Evolutionary conservation across 2,329 filamentous ascomycete genomes (phyloP), one percentile per base, ranked within the genome.

Genomic region (Trichoderma polysporum): DNA sequence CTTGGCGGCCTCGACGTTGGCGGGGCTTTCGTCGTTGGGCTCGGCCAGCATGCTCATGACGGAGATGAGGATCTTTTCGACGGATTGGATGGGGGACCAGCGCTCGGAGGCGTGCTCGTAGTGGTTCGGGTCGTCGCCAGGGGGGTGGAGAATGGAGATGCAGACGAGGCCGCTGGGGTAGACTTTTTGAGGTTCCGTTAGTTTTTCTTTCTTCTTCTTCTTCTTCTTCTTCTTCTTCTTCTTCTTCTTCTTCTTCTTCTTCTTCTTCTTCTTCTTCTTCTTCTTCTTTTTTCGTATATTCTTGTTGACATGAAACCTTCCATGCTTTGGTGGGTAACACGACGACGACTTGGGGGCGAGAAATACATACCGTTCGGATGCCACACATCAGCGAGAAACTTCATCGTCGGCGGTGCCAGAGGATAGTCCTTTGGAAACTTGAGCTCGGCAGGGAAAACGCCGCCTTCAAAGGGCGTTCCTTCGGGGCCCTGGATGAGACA

Each of bases 1-100:
- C 82, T 95, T 93, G 67, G 94, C 94, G 0, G 94, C 94, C 81
- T 98, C 94, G 49, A 98, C 91, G 76, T 98, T 98, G 67, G 94
- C 94, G 0, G 94, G 94, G 71, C 91, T 95, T 85, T 98, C 94
- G 76, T 98, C 94, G 79, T 98, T 98, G 68, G 94, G 94, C 81
- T 97, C 94, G 1, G 94, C 94, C 53, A 98, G 87, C 94, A 98
- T 98, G 80, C 93, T 97, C 91, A 98, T 98, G 68, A 98, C 94
- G 56, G 90, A 93, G 67, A 98, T 93, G 72, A 98, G 84, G 72
- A 98, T 98, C 84, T 97, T 98, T 82, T 98, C 95, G 72, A 97
- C 94, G 68, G 91, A 95, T 82, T 98, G 95, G 70, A 98, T 97
- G 13, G 94, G 94, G 31, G 91, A 94, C 94, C 94, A 98, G 70